Base-by-base conservation (phyloP, 352 stramenopile species). In the Blastocystis sp. region DNA sequence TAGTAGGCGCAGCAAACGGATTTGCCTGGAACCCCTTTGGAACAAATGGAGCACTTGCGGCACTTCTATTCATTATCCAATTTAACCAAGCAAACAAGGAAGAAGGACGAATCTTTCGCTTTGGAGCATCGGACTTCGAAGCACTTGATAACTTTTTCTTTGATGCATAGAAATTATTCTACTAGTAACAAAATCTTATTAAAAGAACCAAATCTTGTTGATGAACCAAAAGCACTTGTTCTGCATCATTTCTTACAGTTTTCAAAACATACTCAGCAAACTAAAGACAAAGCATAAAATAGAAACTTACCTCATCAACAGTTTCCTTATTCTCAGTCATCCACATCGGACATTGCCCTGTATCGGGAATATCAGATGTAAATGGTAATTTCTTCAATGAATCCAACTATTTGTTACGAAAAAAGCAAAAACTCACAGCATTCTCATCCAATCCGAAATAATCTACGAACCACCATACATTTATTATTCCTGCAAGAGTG, bases 51-150 rank as follows among this genome's bases (percentile, higher is more conserved):
- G 37, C 43, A 43, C 73, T 85, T 18, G 16, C 55, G 11, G 30
- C 43, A 30, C 41, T 65, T 45, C 73, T 85, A 68, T 16, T 18
- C 5, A 47, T 68, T 24, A 66, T 11, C 13, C 2, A 65, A 1
- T 5, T 30, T 30, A 43, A 53, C 39, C 13, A 79, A n/a, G n/a
- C 20, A 24, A 24, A 85, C 73, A 85, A 43, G 1, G 73, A 30
- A n/a, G 73, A 85, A 39, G 73, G 73, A 66, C 73, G 73, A 34
- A 85, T 85, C 73, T 85, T 85, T 0, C 73, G 73, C 16, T 65
- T 24, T 34, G 73, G 50, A 34, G 26, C 47, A 37, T 66, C 73
- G 7, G 50, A 65, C 47, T 85, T 66, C 5, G 24, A 34, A 3
- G 53, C 54, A 16, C 45, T 68, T 26, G n/a, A 20, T 47, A 50